Conservation (phyloP, 1,139 yeast genomes). For the Hyphopichia khmerensis region DNA sequence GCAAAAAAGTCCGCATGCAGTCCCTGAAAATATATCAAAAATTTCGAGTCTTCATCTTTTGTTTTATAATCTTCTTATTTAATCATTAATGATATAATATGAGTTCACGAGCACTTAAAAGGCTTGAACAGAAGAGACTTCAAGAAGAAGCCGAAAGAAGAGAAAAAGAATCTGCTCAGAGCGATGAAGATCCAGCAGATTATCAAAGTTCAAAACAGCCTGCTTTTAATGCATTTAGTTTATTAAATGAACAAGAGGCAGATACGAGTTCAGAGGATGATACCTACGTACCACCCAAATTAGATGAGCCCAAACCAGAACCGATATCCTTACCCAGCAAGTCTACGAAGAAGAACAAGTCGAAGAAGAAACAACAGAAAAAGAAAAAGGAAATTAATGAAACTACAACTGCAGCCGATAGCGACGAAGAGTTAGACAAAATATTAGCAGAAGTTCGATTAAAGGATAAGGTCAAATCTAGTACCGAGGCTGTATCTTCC, state of each 20-base stretch:
- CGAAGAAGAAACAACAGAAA: constrained; percentile 17
- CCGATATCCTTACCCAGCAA: neutral
- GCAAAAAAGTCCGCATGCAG: neutral
- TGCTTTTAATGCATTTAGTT: constrained; percentile 4
- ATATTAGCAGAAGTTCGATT: constrained; percentile 33
- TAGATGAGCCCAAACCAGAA: neutral
- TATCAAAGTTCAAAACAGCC: constrained; percentile 3
- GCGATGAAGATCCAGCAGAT: constrained; percentile 2
- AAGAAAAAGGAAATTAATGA: constrained; percentile 19
- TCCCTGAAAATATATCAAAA: too few species aligned
- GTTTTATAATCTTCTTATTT: too few species aligned
- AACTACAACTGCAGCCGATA: constrained; percentile 18
- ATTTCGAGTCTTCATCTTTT: too few species aligned
- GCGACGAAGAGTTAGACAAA: constrained; percentile 44
- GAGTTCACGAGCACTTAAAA: constrained; percentile 70
- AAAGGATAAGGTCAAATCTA: constrained; percentile 26
- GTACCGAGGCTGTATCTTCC: neutral
- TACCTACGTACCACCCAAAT: too few species aligned
- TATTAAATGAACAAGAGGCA: constrained; percentile 6
- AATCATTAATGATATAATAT: constrained; percentile 24
- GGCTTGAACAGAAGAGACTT: constrained; percentile 45
- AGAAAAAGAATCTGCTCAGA: constrained; percentile 7
- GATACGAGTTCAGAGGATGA: constrained; percentile 7
- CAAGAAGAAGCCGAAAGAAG: constrained; percentile 23
- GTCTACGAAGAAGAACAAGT: constrained; percentile 15